These are phyloP conservation scores for Amanita polypyramis DNA, from an alignment of 768 basidiomycete genomes.

Conservation along the genomic window DNA sequence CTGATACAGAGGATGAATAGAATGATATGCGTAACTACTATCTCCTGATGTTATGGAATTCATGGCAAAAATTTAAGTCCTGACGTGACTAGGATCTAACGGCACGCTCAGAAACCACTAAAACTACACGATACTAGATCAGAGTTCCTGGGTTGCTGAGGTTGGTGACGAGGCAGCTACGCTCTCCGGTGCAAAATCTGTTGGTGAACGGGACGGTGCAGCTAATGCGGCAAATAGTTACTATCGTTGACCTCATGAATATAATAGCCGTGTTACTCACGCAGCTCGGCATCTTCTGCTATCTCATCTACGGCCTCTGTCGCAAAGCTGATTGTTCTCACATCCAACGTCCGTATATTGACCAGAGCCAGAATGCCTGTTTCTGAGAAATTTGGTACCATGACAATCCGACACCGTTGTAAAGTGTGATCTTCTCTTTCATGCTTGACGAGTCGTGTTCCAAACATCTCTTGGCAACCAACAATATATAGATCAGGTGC, in stretches of 20 bases:
- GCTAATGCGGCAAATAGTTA: neutral
- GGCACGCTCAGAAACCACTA: neutral
- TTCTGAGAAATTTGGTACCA: constrained; percentile 73
- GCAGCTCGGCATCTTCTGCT: constrained; percentile 5
- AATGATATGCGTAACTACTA: no score
- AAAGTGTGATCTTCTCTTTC: constrained; percentile 18
- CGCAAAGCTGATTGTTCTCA: constrained; percentile 50
- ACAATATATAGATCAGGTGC: constrained; percentile 87
- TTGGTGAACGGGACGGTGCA: constrained; percentile 1
- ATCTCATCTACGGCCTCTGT: constrained; percentile 23
- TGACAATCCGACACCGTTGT: constrained; percentile 56
- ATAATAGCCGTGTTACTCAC: constrained; percentile 8
- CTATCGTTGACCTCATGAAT: neutral
- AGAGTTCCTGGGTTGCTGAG: neutral
- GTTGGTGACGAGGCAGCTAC: neutral
- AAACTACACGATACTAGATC: neutral
- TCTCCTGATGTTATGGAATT: no score
- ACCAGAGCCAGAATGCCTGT: constrained; percentile 74
- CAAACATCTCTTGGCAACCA: constrained; percentile 84
- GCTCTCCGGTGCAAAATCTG: neutral
- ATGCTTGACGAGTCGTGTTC: constrained; percentile 51
- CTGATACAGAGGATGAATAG: no score
- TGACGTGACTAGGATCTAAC: no score
- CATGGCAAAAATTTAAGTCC: no score
- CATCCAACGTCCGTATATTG: constrained; percentile 67